Evolutionary conservation across 805 yeast species (phyloP), one percentile per base, ranked within the genome.

Genomic region (Myxozyma kluyveri): DNA sequence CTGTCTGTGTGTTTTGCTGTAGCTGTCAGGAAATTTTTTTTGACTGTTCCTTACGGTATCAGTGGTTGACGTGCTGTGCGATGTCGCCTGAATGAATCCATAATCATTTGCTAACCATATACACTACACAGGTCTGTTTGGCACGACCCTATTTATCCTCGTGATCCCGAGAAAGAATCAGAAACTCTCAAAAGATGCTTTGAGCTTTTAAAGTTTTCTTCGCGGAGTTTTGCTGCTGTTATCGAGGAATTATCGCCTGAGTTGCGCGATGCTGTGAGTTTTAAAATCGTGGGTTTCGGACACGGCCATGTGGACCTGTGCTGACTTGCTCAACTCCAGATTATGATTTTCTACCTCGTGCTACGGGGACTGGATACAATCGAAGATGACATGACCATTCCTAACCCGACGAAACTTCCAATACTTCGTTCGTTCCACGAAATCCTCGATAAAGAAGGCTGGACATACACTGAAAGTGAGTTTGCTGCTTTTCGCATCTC

Each of bases 141-240:
- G 70, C 78, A 86, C 63, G 69, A 75, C 55, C 73, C 80, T 1
- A 60, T 74, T 24, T 80, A 77, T 65, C 81, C 85, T 2, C 67
- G 78, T 18, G 75, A 75, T 41, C 69, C 67, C 7, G 52, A 68
- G 3, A 60, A 50, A 4, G 80, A 73, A 48, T 51, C 78, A 0
- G 70, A 71, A n/a, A 69, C 76, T 17, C 71, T 84, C 60, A 70
- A 67, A 54, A 72, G 78, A 68, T 88, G 97, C 67, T 88, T 82
- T 66, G 75, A 79, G 54, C 72, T 88, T 54, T 73, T 93, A 54
- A 70, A 73, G 29, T 51, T 70, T 52, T 86, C 98, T 0, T 90
- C 97, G 14, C 79, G 99, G 58, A 88, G 97, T 2, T 93, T 93
- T 67, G 89, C 85, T n/a, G 88, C 95, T 0, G 99, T 93, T 21